Percentiles rank a stretch among this genome's conserved stretches.
Evolutionary conservation across 352 stramenopile genomes (phyloP).

Genomic region (Phytopythium oedochilum): DNA sequence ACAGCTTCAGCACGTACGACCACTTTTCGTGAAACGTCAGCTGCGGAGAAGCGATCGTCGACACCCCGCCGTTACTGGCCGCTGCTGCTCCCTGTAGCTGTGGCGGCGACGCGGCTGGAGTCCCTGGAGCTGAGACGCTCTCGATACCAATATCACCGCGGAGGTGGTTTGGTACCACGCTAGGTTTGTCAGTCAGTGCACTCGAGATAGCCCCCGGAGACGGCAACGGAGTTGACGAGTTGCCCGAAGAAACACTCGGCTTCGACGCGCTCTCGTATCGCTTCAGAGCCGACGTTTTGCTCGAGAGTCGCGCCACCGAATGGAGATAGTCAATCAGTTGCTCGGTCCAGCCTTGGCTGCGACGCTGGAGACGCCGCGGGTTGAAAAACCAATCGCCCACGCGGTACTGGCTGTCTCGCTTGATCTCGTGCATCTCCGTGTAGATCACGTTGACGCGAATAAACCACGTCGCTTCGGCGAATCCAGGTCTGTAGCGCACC

Average conservation of each 20-base stretch:
- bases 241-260: background rate
- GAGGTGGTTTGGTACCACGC: slow-evolving; percentile 19
- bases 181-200: background rate
- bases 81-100: slow-evolving; percentile 3
- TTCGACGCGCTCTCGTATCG: slow-evolving; percentile 1
- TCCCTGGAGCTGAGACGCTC: background rate
- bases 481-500: slow-evolving; percentile 64
- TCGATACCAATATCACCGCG: slow-evolving; percentile 24
- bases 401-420: slow-evolving; percentile 53
- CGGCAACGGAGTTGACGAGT: background rate
- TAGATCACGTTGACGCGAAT: slow-evolving; percentile 84
- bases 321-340: slow-evolving; percentile 77
- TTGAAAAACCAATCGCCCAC: slow-evolving; percentile 82
- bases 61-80: background rate
- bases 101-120: slow-evolving; percentile 2
- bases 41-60: slow-evolving; percentile 13
- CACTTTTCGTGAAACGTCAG: slow-evolving; percentile 68
- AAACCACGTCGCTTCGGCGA: slow-evolving; percentile 78
- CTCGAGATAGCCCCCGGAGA: background rate
- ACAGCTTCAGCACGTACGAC: slow-evolving; percentile 80
- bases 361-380: slow-evolving; percentile 58
- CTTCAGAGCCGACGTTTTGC: slow-evolving; percentile 12
- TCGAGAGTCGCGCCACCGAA: slow-evolving; percentile 38
- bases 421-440: slow-evolving; percentile 82
- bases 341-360: slow-evolving; percentile 76